A percentile compares a stretch with the other conserved stretches of the same genome.
These are phyloP conservation scores for Capsicum pubescens DNA, from an alignment of 257 asterid species.

Conservation along the genomic window DNA sequence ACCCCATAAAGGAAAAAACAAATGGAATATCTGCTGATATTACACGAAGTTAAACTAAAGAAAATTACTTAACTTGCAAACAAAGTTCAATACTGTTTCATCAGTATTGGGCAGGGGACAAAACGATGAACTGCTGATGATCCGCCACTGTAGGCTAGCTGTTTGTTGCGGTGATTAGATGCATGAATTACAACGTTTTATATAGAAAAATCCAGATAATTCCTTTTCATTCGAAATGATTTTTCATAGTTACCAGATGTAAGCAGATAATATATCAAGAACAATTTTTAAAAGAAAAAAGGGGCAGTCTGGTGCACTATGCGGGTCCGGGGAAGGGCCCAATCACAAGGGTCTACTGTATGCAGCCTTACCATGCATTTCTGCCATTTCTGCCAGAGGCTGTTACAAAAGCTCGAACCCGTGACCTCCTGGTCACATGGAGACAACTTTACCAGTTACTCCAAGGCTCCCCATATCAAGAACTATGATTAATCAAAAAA, in stretches of 20 bases:
- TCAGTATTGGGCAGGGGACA: neutral
- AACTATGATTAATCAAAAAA: neutral
- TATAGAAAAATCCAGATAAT: neutral
- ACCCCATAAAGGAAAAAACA: neutral
- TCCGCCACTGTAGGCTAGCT: conserved; percentile 9
- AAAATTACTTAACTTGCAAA: neutral
- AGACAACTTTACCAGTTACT: no score
- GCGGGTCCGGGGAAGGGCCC: no score
- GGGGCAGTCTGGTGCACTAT: no score
- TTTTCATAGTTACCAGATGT: neutral
- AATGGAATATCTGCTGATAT: neutral
- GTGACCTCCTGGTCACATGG: no score
- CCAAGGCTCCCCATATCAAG: neutral
- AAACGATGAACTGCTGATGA: conserved; percentile 15
- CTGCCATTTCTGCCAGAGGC: no score
- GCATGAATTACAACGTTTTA: conserved; percentile 12
- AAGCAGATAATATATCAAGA: neutral
- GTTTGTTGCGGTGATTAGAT: neutral
- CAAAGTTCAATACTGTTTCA: neutral
- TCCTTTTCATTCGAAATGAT: neutral
- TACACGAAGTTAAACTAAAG: neutral
- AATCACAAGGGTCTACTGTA: no score
- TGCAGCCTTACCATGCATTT: no score
- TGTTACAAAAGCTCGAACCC: no score
- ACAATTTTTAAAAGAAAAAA: neutral